Conservation (phyloP, 306 rosid species). For the Quercus dentata region DNA sequence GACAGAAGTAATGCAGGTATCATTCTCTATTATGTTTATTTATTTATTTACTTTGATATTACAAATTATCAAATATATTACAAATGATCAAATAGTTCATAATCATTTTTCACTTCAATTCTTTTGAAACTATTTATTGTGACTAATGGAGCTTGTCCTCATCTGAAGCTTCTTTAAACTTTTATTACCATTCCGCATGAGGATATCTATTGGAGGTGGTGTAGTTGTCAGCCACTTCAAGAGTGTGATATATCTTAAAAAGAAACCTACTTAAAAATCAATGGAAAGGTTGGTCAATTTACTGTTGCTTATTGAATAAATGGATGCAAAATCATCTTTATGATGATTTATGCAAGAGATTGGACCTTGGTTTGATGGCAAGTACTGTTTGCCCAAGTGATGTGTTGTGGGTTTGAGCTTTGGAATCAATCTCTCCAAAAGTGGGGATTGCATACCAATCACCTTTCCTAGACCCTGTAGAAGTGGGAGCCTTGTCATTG, state of each 20-base stretch:
- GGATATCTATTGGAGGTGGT: background rate
- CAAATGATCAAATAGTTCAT: background rate
- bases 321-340: background rate
- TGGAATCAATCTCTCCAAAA: no score
- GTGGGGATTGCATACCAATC: no score
- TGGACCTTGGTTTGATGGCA: no score
- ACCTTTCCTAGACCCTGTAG: no score
- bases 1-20: conserved; percentile 78
- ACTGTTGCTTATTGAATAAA: background rate
- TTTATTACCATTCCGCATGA: background rate
- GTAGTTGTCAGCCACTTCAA: background rate
- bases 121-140: background rate
- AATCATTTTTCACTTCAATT: background rate
- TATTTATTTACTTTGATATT: background rate
- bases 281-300: conserved; percentile 1
- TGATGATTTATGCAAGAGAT: background rate
- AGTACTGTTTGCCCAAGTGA: no score
- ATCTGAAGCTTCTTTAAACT: background rate
- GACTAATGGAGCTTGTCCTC: background rate
- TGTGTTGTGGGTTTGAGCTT: no score
- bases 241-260: background rate
- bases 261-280: background rate
- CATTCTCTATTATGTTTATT: background rate
- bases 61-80: background rate
- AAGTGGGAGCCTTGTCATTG: no score